phyloP scores from a whole-genome alignment of 805 yeast species.

The Starmera amethionina region DNA sequence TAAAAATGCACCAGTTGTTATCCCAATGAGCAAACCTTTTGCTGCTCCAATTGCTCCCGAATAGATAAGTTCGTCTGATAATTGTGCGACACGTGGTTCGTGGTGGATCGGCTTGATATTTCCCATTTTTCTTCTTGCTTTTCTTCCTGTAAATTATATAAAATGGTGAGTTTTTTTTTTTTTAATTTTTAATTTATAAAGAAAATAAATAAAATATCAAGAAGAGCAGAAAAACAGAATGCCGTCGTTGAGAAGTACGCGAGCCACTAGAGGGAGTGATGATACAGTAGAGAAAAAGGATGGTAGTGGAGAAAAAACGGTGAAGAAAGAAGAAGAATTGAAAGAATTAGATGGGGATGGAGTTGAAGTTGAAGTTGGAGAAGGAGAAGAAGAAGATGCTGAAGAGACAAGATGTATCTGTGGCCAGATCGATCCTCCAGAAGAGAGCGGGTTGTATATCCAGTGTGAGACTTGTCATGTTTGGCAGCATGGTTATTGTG shows the following conservation, averaged over 20 bases:
- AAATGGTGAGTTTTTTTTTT: too few species aligned
- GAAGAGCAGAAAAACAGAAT: too few species aligned
- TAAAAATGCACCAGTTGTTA: slow-evolving; percentile 23
- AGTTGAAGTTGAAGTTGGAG: slow-evolving; percentile 8
- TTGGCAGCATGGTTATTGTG: slow-evolving; percentile 98
- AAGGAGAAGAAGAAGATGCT: slow-evolving; percentile 23
- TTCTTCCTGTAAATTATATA: too few species aligned
- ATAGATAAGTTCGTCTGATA: slow-evolving; percentile 24
- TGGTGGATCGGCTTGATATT: slow-evolving; percentile 27
- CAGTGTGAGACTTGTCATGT: slow-evolving; percentile 88
- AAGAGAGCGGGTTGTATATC: slow-evolving; percentile 54
- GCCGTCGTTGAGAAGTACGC: too few species aligned
- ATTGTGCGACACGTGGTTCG: slow-evolving; percentile 25
- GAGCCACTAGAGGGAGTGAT: not conserved
- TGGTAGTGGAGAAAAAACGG: not conserved
- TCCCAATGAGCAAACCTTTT: slow-evolving; percentile 30
- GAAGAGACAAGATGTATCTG: slow-evolving; percentile 38
- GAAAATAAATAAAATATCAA: too few species aligned
- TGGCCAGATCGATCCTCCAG: slow-evolving; percentile 33
- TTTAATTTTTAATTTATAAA: too few species aligned
- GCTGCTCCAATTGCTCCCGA: slow-evolving; percentile 32
- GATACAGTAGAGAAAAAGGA: not conserved
- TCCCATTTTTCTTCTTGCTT: not conserved
- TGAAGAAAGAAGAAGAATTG: too few species aligned
- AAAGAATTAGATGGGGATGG: not conserved